Base-by-base conservation (phyloP, 192 early-diverging fungal species). In the Podila verticillata region DNA sequence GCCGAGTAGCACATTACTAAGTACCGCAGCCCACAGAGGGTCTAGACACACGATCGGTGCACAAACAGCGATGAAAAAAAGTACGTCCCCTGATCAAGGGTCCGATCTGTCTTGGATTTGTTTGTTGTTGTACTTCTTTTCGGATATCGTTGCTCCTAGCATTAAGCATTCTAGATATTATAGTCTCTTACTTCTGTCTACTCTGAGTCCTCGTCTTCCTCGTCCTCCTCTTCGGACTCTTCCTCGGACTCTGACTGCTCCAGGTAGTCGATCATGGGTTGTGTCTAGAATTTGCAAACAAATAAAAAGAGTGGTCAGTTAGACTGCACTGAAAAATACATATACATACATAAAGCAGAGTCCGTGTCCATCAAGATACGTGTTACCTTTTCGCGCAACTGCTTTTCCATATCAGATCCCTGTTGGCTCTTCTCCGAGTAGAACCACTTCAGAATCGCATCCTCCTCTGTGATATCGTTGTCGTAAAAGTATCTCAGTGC, bases 391-490 rank as follows among this genome's bases (percentile, higher is more conserved):
- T 91, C 90, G 68, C 74, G 81, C 34, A 94, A 58, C 66, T 68
- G 74, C 39, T 64, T 86, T 65, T 86, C 86, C 0, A 74, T 62
- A 15, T 72, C 77, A 17, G 70, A 72, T 10, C 80, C 68, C 57
- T 82, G 83, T 61, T 84, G 85, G 15, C 82, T 74, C 26, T 75
- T 74, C 48, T 87, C 83, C 19, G 79, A 75, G 51, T 87, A 81
- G 70, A 90, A 90, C 97, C 97, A 98, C 26, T 72, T 75, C 24
- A 95, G 57, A 57, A 98, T 87, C 5, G 89, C 85, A 35, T 95
- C 92, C 65, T 97, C 96, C 70, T 94, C 93, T 26, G 95, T 61
- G 48, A 98, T 82, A 77, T 97, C 95, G 24, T 87, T 67, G 61
- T 97, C 90, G 81, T 96, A 97, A 49, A 94, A 72, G 44, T 87